phyloP scores from a whole-genome alignment of 345 rosid genomes.

The Sonneratia caseolaris region DNA sequence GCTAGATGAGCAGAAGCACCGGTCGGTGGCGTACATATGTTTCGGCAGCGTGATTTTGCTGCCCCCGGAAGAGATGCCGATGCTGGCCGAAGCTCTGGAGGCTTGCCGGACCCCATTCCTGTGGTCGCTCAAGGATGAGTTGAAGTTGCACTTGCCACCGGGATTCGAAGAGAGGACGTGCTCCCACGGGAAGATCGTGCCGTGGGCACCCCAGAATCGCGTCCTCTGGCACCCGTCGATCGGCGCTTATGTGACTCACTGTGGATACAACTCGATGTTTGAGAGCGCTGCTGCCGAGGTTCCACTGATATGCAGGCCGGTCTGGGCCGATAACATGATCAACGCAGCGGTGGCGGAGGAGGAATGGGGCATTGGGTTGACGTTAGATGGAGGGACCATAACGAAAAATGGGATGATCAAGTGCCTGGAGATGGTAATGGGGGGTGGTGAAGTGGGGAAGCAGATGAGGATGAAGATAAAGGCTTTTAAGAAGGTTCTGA shows the following conservation, averaged over 20 bases:
- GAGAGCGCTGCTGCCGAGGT: constrained; percentile 43
- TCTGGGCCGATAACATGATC: constrained; percentile 38
- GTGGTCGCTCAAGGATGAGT: constrained; percentile 14
- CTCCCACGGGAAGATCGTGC: constrained; percentile 34
- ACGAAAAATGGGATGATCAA: constrained; percentile 18
- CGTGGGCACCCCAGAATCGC: constrained; percentile 42
- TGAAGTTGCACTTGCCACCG: constrained; percentile 9
- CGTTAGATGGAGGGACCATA: constrained; percentile 31
- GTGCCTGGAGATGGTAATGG: constrained; percentile 7
- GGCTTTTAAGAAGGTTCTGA: not conserved
- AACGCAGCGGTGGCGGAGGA: too few relatives aligned
- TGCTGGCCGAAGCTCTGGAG: constrained; percentile 41
- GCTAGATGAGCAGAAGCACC: constrained; percentile 27
- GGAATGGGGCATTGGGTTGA: too few relatives aligned
- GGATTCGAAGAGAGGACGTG: constrained; percentile 25
- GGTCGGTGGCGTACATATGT: constrained; percentile 41
- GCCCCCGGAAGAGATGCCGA: constrained; percentile 33
- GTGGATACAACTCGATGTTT: constrained; percentile 42
- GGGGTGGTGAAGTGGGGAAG: constrained; percentile 18
- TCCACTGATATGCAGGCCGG: constrained; percentile 50
- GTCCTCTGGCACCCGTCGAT: constrained; percentile 32
- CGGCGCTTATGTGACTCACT: constrained; percentile 35
- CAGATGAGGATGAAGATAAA: constrained; percentile 26
- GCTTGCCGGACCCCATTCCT: constrained; percentile 23
- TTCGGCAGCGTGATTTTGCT: constrained; percentile 36